Conservation (phyloP, 192 early-diverging fungal species). For the Coemansia aciculifera region DNA sequence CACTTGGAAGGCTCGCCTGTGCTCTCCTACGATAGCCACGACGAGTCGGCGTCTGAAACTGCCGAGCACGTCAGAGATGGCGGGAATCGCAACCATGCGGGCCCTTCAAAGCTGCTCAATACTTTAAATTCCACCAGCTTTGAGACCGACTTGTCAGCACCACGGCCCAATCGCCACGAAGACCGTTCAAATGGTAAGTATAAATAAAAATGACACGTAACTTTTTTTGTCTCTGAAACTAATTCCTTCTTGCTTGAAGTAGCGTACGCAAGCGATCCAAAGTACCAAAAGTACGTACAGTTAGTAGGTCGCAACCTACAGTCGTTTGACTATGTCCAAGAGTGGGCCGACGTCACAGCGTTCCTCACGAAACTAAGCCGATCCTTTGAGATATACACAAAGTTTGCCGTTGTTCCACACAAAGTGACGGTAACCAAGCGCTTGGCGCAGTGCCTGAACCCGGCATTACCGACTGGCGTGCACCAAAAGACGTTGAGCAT, state of each 20-base stretch:
- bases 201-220: not conserved
- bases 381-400: constrained; percentile 77
- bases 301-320: constrained; percentile 82
- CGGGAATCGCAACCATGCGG: not conserved
- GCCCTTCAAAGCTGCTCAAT: not conserved
- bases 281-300: constrained; percentile 80
- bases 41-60: constrained; percentile 13
- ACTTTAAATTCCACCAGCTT: constrained; percentile 25
- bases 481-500: constrained; percentile 92
- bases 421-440: constrained; percentile 87
- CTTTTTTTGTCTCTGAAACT: not conserved
- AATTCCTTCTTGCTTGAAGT: not conserved
- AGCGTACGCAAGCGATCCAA: constrained; percentile 65
- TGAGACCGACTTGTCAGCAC: constrained; percentile 48
- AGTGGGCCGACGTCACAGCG: constrained; percentile 95
- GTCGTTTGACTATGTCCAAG: constrained; percentile 90
- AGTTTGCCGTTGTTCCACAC: constrained; percentile 75
- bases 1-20: constrained; percentile 10
- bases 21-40: constrained; percentile 19
- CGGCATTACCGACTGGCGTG: constrained; percentile 90
- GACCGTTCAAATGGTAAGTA: constrained; percentile 34
- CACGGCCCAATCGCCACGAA: constrained; percentile 21
- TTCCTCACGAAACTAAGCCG: constrained; percentile 82
- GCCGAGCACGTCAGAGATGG: not conserved
- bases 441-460: constrained; percentile 92